Conservation (phyloP, 345 rosid species). For the Euphorbia lathyris region DNA sequence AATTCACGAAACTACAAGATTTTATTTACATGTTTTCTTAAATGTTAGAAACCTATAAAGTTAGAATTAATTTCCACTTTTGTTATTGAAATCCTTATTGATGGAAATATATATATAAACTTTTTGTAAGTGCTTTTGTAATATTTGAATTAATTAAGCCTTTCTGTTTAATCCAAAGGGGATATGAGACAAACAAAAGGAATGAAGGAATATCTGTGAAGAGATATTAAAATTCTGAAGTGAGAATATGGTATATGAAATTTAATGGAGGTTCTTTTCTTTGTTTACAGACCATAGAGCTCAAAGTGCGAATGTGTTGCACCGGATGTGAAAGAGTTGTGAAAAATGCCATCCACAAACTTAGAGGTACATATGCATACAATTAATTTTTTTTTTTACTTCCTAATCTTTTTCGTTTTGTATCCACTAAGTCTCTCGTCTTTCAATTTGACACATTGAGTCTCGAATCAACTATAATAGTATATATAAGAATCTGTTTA, state of each 20-base stretch:
- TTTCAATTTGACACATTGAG: background rate
- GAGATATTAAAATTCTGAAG: background rate
- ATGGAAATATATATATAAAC: too few relatives aligned
- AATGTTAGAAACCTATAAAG: too few relatives aligned
- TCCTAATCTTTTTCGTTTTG: background rate
- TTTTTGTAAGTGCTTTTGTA: too few relatives aligned
- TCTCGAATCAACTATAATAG: too few relatives aligned
- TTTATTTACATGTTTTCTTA: too few relatives aligned
- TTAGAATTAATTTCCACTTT: too few relatives aligned
- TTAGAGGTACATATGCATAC: constrained; percentile 49
- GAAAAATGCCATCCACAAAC: constrained; percentile 75
- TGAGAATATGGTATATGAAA: background rate
- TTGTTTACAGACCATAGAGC: constrained; percentile 72
- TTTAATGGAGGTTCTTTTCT: background rate
- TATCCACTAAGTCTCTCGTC: background rate
- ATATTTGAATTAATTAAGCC: too few relatives aligned
- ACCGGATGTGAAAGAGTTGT: constrained; percentile 89
- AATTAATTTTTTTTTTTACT: background rate
- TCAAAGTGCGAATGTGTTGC: constrained; percentile 96
- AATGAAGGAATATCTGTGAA: background rate
- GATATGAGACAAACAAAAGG: too few relatives aligned
- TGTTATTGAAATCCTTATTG: too few relatives aligned
- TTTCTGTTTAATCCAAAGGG: background rate
- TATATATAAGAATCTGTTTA: too few relatives aligned
- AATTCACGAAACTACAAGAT: too few relatives aligned